Evolutionary conservation across 306 rosid genomes (phyloP).

Genomic region (Cyamopsis tetragonoloba): DNA sequence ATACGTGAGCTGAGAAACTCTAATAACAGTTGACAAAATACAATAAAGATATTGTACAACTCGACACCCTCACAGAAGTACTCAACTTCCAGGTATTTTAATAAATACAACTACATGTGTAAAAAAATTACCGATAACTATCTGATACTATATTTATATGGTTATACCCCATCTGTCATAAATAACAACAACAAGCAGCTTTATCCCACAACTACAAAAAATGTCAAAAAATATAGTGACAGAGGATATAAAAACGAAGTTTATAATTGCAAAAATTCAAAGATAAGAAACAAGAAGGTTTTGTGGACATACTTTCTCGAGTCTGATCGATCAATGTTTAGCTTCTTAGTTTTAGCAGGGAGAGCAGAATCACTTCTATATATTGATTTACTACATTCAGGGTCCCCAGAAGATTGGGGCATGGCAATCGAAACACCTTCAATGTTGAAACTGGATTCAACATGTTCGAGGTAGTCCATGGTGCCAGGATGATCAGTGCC

Average conservation of each 20-base stretch:
- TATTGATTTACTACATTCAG: constrained; percentile 58
- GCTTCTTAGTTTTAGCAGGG: constrained; percentile 70
- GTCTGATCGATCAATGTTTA: constrained; percentile 68
- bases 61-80: not conserved
- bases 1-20: not conserved
- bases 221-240: not conserved
- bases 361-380: constrained; percentile 57
- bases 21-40: constrained; percentile 18
- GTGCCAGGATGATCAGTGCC: constrained; percentile 52
- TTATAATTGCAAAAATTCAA: not conserved
- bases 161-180: not conserved
- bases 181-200: not conserved
- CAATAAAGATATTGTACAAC: not conserved
- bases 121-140: not conserved
- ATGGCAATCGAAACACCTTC: constrained; percentile 66
- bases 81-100: not conserved
- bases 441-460: constrained; percentile 69
- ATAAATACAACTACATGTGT: not conserved
- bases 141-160: not conserved
- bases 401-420: constrained; percentile 69
- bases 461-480: constrained; percentile 57
- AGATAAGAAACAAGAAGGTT: constrained; percentile 10
- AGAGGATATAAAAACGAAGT: not conserved
- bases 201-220: not conserved
- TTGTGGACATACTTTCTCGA: constrained; percentile 60